Evolutionary conservation across 352 stramenopile genomes (phyloP), one percentile per base, ranked within the genome.

Genomic region (Pythium chondricola): DNA sequence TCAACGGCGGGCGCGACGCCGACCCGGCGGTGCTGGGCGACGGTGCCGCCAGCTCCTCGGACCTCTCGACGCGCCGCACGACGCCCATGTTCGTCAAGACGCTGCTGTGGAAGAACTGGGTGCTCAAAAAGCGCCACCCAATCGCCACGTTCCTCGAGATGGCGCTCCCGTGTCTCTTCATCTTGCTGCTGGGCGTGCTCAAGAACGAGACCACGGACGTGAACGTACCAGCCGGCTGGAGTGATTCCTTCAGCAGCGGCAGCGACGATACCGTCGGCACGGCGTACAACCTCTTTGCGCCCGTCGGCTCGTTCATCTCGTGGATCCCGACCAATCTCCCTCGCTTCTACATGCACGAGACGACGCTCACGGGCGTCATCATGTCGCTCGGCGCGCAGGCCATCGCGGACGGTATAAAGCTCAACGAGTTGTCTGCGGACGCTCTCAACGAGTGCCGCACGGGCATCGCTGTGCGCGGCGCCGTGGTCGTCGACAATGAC

Each of bases 81-180:
- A 67, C 58, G 29, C 20, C 29, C 22, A 48, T 39, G 46, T 54
- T 56, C 48, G 61, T 71, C 31, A 53, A 57, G n/a, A 66, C 71
- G 31, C 43, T 87, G 48, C 55, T 86, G 26, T 78, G 74, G 67
- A 88, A 88, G 56, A 86, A 88, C 46, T 78, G 63, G 58, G 58
- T 68, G 33, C 65, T 86, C 13, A 88, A 88, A 63, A 55, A 61
- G 9, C 72, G 74, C 31, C 74, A 86, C 22, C 59, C 58, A 2
- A 45, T 86, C 10, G 73, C 61, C 20, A 83, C 70, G 10, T 57
- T 73, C 11, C 56, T 82, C 49, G 74, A 88, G 17, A 38, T 88
- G 2, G 55, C 56, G 11, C 53, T 88, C 10, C 77, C 77, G 1
- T 71, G 54, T 42, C 31, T 82, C 36, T 84, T 88, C 57, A 80